phyloP scores from a whole-genome alignment of 352 stramenopile species.

The Phytophthora constricta region DNA sequence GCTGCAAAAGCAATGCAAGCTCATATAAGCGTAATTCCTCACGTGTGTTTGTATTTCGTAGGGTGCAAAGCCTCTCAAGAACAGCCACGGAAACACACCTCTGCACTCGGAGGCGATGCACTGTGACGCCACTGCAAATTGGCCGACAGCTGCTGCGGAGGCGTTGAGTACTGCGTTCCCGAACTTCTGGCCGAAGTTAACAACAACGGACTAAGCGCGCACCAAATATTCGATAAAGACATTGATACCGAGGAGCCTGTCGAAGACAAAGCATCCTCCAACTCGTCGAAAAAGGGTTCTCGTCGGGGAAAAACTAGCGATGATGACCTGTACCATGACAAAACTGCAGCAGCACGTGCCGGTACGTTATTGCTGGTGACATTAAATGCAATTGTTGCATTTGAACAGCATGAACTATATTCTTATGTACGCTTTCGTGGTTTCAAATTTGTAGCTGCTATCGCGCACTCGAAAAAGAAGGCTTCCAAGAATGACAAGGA shows the following conservation, averaged over 20 bases:
- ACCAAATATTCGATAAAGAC: constrained; percentile 70
- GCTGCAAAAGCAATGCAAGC: no score
- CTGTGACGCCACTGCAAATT: constrained; percentile 58
- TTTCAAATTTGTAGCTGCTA: constrained; percentile 49
- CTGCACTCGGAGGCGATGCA: constrained; percentile 83
- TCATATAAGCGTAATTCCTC: no score
- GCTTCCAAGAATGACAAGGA: constrained; percentile 45
- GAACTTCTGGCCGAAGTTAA: constrained; percentile 60
- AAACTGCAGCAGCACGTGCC: constrained; percentile 56
- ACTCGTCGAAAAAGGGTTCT: constrained; percentile 39
- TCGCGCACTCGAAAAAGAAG: constrained; percentile 79
- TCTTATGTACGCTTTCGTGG: constrained; percentile 7
- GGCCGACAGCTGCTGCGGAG: constrained; percentile 59
- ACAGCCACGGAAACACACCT: constrained; percentile 62
- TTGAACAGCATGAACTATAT: background rate
- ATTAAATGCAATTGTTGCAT: background rate
- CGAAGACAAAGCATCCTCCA: constrained; percentile 19
- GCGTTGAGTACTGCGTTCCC: constrained; percentile 58
- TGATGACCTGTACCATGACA: constrained; percentile 50
- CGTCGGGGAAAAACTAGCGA: constrained; percentile 33
- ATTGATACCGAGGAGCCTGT: constrained; percentile 62
- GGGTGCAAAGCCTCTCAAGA: constrained; percentile 69
- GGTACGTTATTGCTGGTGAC: constrained; percentile 33
- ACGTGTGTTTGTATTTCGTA: constrained; percentile 19
- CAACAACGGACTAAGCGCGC: constrained; percentile 62